Evolutionary conservation across 441 rosid species (phyloP), one percentile per base, ranked within the genome.

Genomic region (Eruca vesicaria): DNA sequence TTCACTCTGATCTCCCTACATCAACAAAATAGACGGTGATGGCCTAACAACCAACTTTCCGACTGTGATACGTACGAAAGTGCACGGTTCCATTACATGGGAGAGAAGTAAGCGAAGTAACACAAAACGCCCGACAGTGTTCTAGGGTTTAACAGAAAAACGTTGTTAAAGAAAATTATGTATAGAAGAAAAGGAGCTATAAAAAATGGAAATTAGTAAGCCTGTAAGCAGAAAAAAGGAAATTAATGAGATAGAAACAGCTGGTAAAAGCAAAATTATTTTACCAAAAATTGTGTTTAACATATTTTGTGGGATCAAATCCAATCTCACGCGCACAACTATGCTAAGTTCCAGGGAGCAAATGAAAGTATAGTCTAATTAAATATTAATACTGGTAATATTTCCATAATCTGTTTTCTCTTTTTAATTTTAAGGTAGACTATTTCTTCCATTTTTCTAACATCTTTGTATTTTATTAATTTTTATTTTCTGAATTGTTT

Each of bases 91-190:
- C 67, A 50, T 66, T 45, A 45, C 20, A 20, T 45, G 53, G 20
- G 20, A 45, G 53, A 15, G 53, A 45, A 45, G 53, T 45, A 45
- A 15, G 4, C 20, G 7, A 15, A 45, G 53, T 45, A 45, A 45
- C 10, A 15, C 53, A 45, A 45, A 45, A 15, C 53, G 19, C 8
- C 53, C 19, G 53, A 45, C 53, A 45, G 53, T 45, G 53, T 63
- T 69, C 63, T 76, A 59, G 2, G 61, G 33, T 12, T 29, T 76
- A 45, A 15, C 6, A 45, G 35, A 75, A n/a, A 23, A 62, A 28
- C 28, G 26, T 23, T 59, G 10, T 45, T 7, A 9, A 45, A 45
- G 53, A 45, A 45, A 45, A 20, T n/a, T n/a, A n/a, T n/a, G n/a
- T n/a, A n/a, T n/a, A n/a, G n/a, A n/a, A n/a, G n/a, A n/a, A n/a